phyloP scores from a whole-genome alignment of 768 basidiomycete species.

The Xerocomellus intermedius region DNA sequence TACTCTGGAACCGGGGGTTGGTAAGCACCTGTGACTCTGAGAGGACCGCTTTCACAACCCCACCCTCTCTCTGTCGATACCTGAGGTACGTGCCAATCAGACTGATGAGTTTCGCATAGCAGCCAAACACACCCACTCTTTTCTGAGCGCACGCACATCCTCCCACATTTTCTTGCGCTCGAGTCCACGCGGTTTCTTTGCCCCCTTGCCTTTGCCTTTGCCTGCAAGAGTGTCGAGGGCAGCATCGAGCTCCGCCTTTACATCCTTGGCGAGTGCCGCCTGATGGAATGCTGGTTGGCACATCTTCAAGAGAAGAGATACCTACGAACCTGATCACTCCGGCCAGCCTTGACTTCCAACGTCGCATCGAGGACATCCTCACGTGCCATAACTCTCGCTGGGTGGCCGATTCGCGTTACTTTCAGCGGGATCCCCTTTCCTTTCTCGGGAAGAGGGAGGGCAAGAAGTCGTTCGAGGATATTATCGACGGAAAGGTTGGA shows the following conservation, averaged over 20 bases:
- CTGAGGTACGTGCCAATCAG: slow-evolving; percentile 37
- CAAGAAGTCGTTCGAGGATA: slow-evolving; percentile 81
- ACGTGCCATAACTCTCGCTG: slow-evolving; percentile 83
- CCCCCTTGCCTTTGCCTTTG: slow-evolving; percentile 72
- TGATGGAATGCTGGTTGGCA: slow-evolving; percentile 32
- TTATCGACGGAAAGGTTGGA: slow-evolving; percentile 97
- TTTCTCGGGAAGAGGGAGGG: slow-evolving; percentile 51
- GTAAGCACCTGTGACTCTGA: slow-evolving; percentile 65
- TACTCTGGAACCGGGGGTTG: not conserved
- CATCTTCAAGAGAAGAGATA: not conserved
- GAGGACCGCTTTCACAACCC: slow-evolving; percentile 79
- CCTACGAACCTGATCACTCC: slow-evolving; percentile 61
- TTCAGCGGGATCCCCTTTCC: slow-evolving; percentile 44
- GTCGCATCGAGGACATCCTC: slow-evolving; percentile 66
- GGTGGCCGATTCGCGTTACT: slow-evolving; percentile 91
- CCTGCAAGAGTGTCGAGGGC: slow-evolving; percentile 65
- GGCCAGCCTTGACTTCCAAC: slow-evolving; percentile 67
- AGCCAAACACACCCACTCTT: slow-evolving; percentile 61
- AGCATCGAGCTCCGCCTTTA: slow-evolving; percentile 80
- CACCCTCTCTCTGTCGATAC: slow-evolving; percentile 85
- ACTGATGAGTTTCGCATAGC: not conserved
- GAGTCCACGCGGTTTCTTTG: slow-evolving; percentile 63
- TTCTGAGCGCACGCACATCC: slow-evolving; percentile 80
- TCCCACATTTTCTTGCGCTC: slow-evolving; percentile 87
- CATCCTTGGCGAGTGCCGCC: slow-evolving; percentile 83